Percentiles rank a stretch among this genome's conserved stretches.
These are phyloP conservation scores for Jatropha curcas DNA, from an alignment of 345 rosid genomes.

Conservation along the genomic window DNA sequence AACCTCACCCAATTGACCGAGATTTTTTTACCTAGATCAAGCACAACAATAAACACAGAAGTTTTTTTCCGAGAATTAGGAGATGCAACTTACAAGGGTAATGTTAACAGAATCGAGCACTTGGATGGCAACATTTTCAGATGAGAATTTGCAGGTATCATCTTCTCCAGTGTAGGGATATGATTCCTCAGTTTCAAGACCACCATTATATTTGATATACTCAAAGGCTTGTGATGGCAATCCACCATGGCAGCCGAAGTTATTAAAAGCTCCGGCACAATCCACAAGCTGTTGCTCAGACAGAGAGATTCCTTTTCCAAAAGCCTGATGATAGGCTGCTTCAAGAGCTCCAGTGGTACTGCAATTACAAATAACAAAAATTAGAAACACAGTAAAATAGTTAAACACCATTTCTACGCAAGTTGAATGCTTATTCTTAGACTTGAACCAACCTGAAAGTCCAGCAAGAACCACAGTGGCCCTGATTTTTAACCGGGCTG, in stretches of 20 bases:
- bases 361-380: conserved; percentile 17
- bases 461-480: conserved; percentile 99
- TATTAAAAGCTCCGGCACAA: conserved; percentile 87
- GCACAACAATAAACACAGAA: neutral
- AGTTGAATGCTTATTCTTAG: neutral
- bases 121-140: conserved; percentile 71
- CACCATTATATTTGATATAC: conserved; percentile 87
- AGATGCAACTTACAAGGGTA: conserved; percentile 57
- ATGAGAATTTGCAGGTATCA: conserved; percentile 71
- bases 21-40: neutral
- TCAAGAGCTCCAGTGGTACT: conserved; percentile 99
- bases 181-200: conserved; percentile 89
- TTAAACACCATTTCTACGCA: neutral
- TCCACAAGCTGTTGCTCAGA: conserved; percentile 99
- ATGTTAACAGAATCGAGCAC: conserved; percentile 77
- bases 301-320: conserved; percentile 72
- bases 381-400: neutral
- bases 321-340: conserved; percentile 96
- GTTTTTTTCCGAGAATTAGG: neutral
- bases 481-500: conserved; percentile 88
- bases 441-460: conserved; percentile 75
- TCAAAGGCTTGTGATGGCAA: conserved; percentile 98
- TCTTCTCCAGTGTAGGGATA: conserved; percentile 74
- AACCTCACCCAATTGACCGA: neutral
- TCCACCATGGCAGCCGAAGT: conserved; percentile 90